Base-by-base conservation (phyloP, 345 rosid species). In the Hibiscus trionum region DNA sequence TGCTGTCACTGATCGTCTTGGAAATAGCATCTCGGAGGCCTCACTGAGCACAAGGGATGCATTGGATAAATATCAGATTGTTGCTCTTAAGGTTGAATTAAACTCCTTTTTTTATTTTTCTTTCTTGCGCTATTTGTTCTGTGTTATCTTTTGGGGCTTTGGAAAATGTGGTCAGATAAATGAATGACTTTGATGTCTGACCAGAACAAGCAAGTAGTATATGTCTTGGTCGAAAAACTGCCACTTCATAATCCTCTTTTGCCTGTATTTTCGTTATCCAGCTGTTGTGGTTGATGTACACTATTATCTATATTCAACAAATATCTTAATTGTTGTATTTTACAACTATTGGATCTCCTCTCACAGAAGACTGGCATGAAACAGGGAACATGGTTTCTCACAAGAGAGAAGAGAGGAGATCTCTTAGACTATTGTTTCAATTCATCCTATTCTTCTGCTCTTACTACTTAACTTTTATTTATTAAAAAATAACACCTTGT, bases 41-140 rank as follows among this genome's bases (percentile, higher is more conserved):
- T 86, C 88, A 24, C 76, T 92, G 66, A 84, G 81, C 83, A 91
- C 96, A 44, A 86, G 96, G 81, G 99, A 95, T 72, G 99, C 97
- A 76, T 62, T 95, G 84, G 99, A 95, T 76, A 90, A 90, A 76
- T 95, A 84, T 74, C 90, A 90, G 80, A 82, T 90, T 76, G 82
- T 89, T 78, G 84, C 96, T 5, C 97, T 87, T 81, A 90, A 92
- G 98, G 99, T 92, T 75, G 61, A 50, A 29, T 50, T 42, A 49
- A 58, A 11, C 59, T 19, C 55, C 16, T 44, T 9, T 8, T n/a
- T 11, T 31, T 39, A 9, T 53, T 53, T 14, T 77, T 33, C 7
- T 60, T 31, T 66, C 4, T 15, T 49, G 39, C n/a, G 6, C 39
- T 69, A 31, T 35, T 67, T 52, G 17, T 31, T 31, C 27, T 33